Conservation (phyloP, 805 yeast genomes). For the Cyberlindnera mississippiensis region DNA sequence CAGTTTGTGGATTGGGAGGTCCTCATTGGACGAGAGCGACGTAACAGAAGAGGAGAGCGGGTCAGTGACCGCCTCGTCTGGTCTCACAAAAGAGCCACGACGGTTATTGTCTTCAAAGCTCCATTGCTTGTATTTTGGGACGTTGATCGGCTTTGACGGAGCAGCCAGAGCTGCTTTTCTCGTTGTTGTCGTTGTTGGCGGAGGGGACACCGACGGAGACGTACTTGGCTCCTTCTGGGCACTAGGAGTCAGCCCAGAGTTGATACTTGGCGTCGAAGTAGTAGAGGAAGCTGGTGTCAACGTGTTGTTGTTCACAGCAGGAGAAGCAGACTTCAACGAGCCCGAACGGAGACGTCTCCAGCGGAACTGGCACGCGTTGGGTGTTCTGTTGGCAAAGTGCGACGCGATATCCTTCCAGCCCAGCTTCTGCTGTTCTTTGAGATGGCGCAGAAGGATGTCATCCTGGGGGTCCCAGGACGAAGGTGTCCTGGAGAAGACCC, state of each 20-base stretch:
- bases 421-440: conserved; percentile 76
- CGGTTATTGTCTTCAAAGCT: too few species aligned
- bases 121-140: conserved; percentile 12
- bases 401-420: conserved; percentile 89
- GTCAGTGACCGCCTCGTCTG: conserved; percentile 7
- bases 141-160: conserved; percentile 3
- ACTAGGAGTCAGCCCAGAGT: too few species aligned
- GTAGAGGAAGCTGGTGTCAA: conserved; percentile 8
- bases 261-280: conserved; percentile 19
- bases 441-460: conserved; percentile 63
- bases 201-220: conserved; percentile 15
- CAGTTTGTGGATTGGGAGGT: conserved; percentile 1
- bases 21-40: conserved; percentile 11
- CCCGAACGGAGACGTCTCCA: conserved; percentile 70
- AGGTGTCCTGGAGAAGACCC: conserved; percentile 36
- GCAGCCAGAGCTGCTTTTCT: neutral
- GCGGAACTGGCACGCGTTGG: conserved; percentile 85
- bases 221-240: conserved; percentile 11
- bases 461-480: conserved; percentile 79
- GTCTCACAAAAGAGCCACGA: too few species aligned
- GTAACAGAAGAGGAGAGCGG: conserved; percentile 11
- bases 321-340: conserved; percentile 28
- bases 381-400: conserved; percentile 75
- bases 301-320: too few species aligned
- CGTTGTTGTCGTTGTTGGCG: conserved; percentile 4